A percentile compares a stretch with the other conserved stretches of the same genome.
Conservation (phyloP, 805 yeast species). For the Teunomyces aglyptinius region DNA sequence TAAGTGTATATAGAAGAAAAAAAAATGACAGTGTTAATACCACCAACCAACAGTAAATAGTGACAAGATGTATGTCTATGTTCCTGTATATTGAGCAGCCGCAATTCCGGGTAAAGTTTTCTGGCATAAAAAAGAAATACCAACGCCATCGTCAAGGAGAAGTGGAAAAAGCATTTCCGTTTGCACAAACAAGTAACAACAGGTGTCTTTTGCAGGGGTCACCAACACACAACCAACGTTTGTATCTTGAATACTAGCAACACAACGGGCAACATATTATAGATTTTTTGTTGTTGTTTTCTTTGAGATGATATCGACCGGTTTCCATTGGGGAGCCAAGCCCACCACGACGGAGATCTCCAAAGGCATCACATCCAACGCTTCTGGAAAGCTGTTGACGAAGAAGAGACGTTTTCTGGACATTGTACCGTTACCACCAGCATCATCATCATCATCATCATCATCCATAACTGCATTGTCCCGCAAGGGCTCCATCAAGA, state of each 20-base stretch:
- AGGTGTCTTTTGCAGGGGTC: too few species aligned
- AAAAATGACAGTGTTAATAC: too few species aligned
- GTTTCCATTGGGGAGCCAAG: conserved; percentile 29
- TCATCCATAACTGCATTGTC: not conserved
- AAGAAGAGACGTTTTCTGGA: conserved; percentile 17
- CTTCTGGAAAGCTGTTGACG: conserved; percentile 4
- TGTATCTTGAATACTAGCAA: too few species aligned
- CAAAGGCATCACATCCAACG: not conserved
- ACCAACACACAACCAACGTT: too few species aligned
- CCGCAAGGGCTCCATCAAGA: conserved; percentile 1
- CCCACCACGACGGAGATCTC: not conserved
- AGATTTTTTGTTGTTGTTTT: not conserved
- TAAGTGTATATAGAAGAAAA: conserved; percentile 1
- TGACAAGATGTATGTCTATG: not conserved
- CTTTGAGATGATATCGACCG: conserved; percentile 21
- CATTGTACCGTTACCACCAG: conserved; percentile 8
- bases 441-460: not conserved
- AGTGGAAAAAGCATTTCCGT: not conserved
- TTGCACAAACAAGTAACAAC: not conserved
- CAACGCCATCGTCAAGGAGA: conserved; percentile 5
- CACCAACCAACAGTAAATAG: not conserved
- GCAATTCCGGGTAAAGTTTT: conserved; percentile 1
- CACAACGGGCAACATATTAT: too few species aligned
- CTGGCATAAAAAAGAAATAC: conserved; percentile 2
- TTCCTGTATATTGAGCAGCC: not conserved